These are phyloP conservation scores for Solanum ossicruentum DNA, from an alignment of 257 asterid species.

Conservation along the genomic window DNA sequence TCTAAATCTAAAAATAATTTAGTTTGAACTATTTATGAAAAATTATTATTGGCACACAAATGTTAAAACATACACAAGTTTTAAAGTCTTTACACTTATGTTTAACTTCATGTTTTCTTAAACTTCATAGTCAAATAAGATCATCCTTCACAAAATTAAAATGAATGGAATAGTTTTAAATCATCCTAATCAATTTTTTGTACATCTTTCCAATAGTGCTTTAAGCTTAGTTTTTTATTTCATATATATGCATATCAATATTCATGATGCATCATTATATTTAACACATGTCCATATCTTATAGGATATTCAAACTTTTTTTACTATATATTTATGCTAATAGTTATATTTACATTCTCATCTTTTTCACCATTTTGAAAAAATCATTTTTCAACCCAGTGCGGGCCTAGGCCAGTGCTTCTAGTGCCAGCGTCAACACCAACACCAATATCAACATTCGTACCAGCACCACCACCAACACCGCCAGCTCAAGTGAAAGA, in stretches of 20 bases:
- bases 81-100: no score
- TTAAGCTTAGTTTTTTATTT: neutral
- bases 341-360: neutral
- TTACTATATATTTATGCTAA: no score
- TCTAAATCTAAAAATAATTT: no score
- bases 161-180: neutral
- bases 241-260: neutral
- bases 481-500: conserved; percentile 2
- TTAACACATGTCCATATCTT: neutral
- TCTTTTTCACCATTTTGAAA: neutral
- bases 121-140: neutral
- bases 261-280: neutral
- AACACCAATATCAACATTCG: neutral
- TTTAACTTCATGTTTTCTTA: neutral
- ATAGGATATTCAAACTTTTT: neutral
- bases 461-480: neutral
- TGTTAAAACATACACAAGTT: no score
- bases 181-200: neutral
- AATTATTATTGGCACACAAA: no score
- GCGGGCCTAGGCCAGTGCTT: neutral
- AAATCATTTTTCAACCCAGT: neutral
- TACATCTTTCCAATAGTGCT: neutral
- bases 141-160: neutral
- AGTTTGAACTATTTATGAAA: no score
- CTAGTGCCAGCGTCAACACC: neutral